Evolutionary conservation across 345 rosid genomes (phyloP), one percentile per base, ranked within the genome.

Genomic region (Salix koriyanagi): DNA sequence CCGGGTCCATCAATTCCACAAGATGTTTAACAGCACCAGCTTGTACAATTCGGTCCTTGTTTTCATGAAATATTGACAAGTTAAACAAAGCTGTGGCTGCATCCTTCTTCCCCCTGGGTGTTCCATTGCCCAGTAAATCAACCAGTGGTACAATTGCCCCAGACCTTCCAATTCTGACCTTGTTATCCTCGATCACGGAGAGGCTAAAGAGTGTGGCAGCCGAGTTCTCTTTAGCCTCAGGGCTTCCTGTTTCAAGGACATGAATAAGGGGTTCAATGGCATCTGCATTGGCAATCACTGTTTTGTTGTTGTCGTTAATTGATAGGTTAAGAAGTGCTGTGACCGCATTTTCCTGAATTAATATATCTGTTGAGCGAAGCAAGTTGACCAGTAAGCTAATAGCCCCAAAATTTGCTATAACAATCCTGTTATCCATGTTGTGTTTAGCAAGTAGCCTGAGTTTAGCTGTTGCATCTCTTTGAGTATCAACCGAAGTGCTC

Each of bases 21-120:
- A 96, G 97, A 81, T 96, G 81, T 84, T 72, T 94, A 8, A 94
- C 94, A 18, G 97, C 98, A 32, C 95, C 98, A 52, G 95, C 97
- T 79, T 90, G 87, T n/a, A 96, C 93, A 16, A 92, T 91, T 34
- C 84, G 84, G 13, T 84, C 76, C 83, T 92, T 96, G 85, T 96
- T 91, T 81, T 92, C 98, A 62, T 94, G 97, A 84, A 79, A 83
- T 78, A 88, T 91, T 48, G 97, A 90, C 65, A 96, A 78, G 81
- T 90, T 94, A 79, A 87, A 91, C 84, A 96, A 83, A 75, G 99
- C 98, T 18, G 97, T 91, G 7, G 93, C 97, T 12, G 99, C 99
- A 76, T 93, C 97, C 83, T 89, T 92, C 88, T 94, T 96, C 5
- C 97, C 99, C 74, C 91, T 83, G 0, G 92, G 93, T 75, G 94